Percentiles rank a stretch among this genome's conserved stretches.
phyloP scores from a whole-genome alignment of 805 yeast genomes.

The Cyberlindnera subsufficiens region DNA sequence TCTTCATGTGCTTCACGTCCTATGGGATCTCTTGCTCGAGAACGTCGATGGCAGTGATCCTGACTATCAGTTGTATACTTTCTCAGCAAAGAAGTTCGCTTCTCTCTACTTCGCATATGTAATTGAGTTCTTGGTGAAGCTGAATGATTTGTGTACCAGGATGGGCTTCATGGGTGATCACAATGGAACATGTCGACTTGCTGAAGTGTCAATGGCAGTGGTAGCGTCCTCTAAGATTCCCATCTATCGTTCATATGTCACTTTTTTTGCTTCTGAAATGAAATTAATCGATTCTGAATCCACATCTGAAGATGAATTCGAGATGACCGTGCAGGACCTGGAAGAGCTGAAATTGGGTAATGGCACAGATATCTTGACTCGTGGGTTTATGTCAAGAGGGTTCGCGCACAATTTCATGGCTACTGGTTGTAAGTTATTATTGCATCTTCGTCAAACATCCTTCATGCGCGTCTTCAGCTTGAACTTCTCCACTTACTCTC shows the following conservation, averaged over 20 bases:
- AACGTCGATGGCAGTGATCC: slow-evolving; percentile 8
- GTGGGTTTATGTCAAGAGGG: slow-evolving; percentile 4
- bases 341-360: slow-evolving; percentile 13
- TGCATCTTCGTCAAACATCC: slow-evolving; percentile 6
- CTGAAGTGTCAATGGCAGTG: slow-evolving; percentile 9
- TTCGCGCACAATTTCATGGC: slow-evolving; percentile 9
- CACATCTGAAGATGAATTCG: neutral
- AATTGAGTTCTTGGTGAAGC: slow-evolving; percentile 15
- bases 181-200: slow-evolving; percentile 8
- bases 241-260: slow-evolving; percentile 6
- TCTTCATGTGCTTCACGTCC: slow-evolving; percentile 9
- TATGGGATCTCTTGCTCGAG: slow-evolving; percentile 15
- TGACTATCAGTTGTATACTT: slow-evolving; percentile 6
- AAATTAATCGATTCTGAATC: neutral
- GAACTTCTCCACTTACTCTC: slow-evolving; percentile 4
- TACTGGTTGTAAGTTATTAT: slow-evolving; percentile 9
- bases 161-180: slow-evolving; percentile 2
- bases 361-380: neutral
- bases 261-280: slow-evolving; percentile 8
- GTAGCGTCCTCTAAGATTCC: neutral
- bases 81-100: slow-evolving; percentile 18
- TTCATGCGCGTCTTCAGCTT: slow-evolving; percentile 5
- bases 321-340: slow-evolving; percentile 9
- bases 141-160: slow-evolving; percentile 7
- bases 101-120: slow-evolving; percentile 15